Percentiles rank a stretch among this genome's conserved stretches.
Conservation (phyloP, 2,329 filamentous ascomycete genomes). For the Pestalotiopsis sp. region DNA sequence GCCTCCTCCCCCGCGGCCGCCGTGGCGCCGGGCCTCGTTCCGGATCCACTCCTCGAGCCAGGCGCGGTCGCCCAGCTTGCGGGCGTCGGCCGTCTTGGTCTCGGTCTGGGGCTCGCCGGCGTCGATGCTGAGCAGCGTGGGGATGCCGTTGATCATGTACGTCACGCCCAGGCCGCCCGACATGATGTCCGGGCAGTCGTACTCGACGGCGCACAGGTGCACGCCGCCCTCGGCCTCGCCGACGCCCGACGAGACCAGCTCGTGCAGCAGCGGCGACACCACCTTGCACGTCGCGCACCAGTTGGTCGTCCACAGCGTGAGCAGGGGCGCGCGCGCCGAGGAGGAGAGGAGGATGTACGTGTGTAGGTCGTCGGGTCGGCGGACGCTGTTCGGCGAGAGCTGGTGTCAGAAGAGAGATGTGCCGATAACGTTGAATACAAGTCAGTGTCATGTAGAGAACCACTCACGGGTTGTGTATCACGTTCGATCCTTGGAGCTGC, state of each 20-base stretch:
- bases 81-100: conserved; percentile 53
- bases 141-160: conserved; percentile 62
- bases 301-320: conserved; percentile 64
- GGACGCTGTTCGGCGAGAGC: conserved; percentile 45
- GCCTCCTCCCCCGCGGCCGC: conserved; percentile 46
- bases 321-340: conserved; percentile 55
- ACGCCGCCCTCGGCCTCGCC: conserved; percentile 61
- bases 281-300: conserved; percentile 59
- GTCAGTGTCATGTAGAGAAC: too few relatives aligned
- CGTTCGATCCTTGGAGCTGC: conserved; percentile 35
- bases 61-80: conserved; percentile 48
- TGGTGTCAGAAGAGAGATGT: not conserved
- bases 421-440: not conserved
- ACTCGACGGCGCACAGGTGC: conserved; percentile 56
- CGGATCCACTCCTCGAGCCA: conserved; percentile 59
- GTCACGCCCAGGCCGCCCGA: conserved; percentile 47
- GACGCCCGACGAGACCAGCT: conserved; percentile 52
- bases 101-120: conserved; percentile 53
- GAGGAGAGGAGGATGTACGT: conserved; percentile 59
- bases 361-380: conserved; percentile 55
- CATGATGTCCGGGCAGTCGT: conserved; percentile 62
- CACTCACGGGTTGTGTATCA: conserved; percentile 44
- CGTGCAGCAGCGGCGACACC: conserved; percentile 51
- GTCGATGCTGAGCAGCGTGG: conserved; percentile 61
- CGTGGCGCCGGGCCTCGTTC: conserved; percentile 50